Conservation (phyloP, 805 yeast genomes). For the Metschnikowia proteae region DNA sequence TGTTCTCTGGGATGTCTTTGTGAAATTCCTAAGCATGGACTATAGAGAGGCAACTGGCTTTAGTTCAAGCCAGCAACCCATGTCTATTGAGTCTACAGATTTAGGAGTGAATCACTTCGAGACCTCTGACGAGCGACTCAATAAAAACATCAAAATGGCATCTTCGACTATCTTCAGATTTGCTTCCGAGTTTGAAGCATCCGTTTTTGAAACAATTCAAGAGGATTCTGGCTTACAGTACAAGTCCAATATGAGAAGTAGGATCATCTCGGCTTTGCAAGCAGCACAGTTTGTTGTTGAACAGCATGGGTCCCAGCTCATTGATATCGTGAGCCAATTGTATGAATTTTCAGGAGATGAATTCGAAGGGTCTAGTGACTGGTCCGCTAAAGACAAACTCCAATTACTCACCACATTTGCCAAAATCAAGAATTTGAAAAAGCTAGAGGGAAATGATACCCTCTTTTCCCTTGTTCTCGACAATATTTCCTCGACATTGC, state of each 20-base stretch:
- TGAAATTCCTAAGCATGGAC: slow-evolving; percentile 28
- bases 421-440: slow-evolving; percentile 59
- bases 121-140: slow-evolving; percentile 45
- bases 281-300: slow-evolving; percentile 70
- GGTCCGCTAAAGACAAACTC: slow-evolving; percentile 54
- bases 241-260: slow-evolving; percentile 49
- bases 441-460: slow-evolving; percentile 48
- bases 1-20: slow-evolving; percentile 54
- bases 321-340: slow-evolving; percentile 46
- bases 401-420: slow-evolving; percentile 59
- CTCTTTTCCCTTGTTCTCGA: slow-evolving; percentile 51
- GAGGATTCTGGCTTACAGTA: slow-evolving; percentile 17
- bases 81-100: slow-evolving; percentile 5
- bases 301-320: slow-evolving; percentile 49
- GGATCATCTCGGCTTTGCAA: slow-evolving; percentile 54
- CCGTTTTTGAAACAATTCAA: not conserved
- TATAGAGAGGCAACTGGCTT: slow-evolving; percentile 17
- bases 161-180: slow-evolving; percentile 17
- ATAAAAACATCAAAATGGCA: slow-evolving; percentile 34
- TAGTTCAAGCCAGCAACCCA: slow-evolving; percentile 12
- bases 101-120: slow-evolving; percentile 31
- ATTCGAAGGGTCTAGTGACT: slow-evolving; percentile 20
- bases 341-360: slow-evolving; percentile 24
- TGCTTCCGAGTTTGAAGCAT: slow-evolving; percentile 26
- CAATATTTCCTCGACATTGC: slow-evolving; percentile 57